Conservation (phyloP, 2,329 filamentous ascomycete genomes). For the Sordariomycetes sp. region DNA sequence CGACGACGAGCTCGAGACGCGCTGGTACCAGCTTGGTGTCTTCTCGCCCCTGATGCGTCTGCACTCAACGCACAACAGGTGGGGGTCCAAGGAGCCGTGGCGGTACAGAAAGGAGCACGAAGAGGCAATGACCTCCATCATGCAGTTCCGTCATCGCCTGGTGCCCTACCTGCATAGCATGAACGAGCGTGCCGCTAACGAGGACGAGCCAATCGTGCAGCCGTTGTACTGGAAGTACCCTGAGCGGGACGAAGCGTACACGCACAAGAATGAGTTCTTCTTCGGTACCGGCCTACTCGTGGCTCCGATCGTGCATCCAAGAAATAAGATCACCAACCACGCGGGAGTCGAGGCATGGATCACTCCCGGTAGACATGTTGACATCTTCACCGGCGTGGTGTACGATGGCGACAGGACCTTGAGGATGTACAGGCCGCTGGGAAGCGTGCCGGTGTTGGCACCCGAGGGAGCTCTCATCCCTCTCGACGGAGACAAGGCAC, state of each 20-base stretch:
- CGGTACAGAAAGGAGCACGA: slow-evolving; percentile 35
- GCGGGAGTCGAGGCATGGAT: slow-evolving; percentile 46
- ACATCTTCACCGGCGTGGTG: slow-evolving; percentile 47
- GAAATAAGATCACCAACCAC: slow-evolving; percentile 33
- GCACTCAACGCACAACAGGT: slow-evolving; percentile 48
- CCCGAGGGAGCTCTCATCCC: slow-evolving; percentile 49
- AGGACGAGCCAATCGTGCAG: slow-evolving; percentile 44
- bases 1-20: slow-evolving; percentile 47
- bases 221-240: slow-evolving; percentile 56
- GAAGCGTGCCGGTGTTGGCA: slow-evolving; percentile 42
- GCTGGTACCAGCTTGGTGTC: slow-evolving; percentile 54
- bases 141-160: slow-evolving; percentile 47
- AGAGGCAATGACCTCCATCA: slow-evolving; percentile 34
- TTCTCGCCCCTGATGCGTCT: slow-evolving; percentile 53
- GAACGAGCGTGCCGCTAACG: slow-evolving; percentile 34
- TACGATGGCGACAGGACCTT: slow-evolving; percentile 49
- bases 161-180: slow-evolving; percentile 53
- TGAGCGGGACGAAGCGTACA: slow-evolving; percentile 41
- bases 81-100: slow-evolving; percentile 57
- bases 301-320: slow-evolving; percentile 43
- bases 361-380: slow-evolving; percentile 42
- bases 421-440: slow-evolving; percentile 37
- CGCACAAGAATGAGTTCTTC: slow-evolving; percentile 46
- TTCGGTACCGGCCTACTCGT: slow-evolving; percentile 50
- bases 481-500: slow-evolving; percentile 30